Conservation (phyloP, 2,329 filamentous ascomycete genomes). For the Apiospora rasikravindrae region DNA sequence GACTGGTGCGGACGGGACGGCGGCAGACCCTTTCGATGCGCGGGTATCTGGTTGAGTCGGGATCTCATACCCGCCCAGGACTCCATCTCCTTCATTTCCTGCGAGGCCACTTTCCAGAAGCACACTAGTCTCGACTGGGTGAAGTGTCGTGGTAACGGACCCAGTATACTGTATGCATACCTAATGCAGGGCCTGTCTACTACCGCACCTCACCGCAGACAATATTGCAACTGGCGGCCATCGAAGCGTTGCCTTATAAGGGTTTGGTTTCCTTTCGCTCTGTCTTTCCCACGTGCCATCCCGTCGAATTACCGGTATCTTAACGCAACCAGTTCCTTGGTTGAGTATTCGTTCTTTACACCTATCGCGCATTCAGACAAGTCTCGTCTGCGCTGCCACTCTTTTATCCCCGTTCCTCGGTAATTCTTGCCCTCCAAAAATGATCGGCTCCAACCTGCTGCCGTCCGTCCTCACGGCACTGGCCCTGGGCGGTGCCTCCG, state of each 20-base stretch:
- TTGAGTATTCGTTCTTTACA: constrained; percentile 5
- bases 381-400: background rate
- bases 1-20: constrained; percentile 1
- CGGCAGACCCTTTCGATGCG: background rate
- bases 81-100: background rate
- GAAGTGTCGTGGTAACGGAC: background rate
- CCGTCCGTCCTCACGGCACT: background rate
- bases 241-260: background rate
- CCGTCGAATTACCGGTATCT: background rate
- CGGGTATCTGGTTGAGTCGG: background rate
- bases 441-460: constrained; percentile 2
- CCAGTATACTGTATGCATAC: background rate
- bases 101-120: background rate
- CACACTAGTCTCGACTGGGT: background rate
- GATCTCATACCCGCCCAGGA: background rate
- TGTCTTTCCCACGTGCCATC: background rate
- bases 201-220: background rate
- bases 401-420: background rate
- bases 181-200: background rate
- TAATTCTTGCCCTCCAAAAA: background rate
- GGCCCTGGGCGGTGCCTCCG: background rate
- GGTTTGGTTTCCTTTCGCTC: background rate
- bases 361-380: background rate
- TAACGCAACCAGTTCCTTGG: background rate
- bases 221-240: background rate